phyloP scores from a whole-genome alignment of 495 filamentous ascomycete species.

The Barbatosphaeria neglecta region DNA sequence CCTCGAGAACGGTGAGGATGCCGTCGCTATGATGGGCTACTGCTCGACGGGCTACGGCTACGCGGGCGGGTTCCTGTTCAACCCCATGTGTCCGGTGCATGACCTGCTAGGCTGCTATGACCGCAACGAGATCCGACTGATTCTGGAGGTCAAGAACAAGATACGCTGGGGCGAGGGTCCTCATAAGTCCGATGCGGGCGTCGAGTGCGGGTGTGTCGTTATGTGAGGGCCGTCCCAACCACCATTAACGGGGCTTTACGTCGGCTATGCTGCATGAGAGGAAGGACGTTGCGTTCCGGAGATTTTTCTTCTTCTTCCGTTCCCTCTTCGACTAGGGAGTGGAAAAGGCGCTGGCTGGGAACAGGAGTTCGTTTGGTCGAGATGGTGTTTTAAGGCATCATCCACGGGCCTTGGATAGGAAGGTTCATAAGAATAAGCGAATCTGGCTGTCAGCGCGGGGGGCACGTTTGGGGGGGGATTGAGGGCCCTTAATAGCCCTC shows the following conservation, averaged over 20 bases:
- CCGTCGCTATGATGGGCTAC: no score
- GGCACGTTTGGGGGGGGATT: no score
- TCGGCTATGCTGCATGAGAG: no score
- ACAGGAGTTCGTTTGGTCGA: background rate
- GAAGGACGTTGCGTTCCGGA: no score
- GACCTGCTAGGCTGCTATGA: conserved; percentile 22
- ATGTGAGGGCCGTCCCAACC: conserved; percentile 28
- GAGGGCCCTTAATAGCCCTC: no score
- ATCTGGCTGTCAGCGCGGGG: no score
- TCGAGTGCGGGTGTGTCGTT: conserved; percentile 18
- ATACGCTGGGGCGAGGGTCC: conserved; percentile 27
- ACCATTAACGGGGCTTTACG: no score
- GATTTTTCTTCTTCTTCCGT: no score
- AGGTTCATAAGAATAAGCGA: background rate
- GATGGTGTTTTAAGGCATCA: no score
- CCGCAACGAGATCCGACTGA: conserved; percentile 20
- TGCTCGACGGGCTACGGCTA: background rate
- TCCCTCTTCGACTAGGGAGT: no score
- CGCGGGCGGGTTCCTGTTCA: conserved; percentile 3
- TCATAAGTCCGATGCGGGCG: conserved; percentile 17
- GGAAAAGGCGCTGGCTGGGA: background rate
- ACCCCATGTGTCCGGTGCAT: conserved; percentile 20
- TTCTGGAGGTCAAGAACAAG: conserved; percentile 13
- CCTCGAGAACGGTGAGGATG: no score
- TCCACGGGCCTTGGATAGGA: background rate